Percentiles rank a stretch among this genome's conserved stretches.
These are phyloP conservation scores for Mortierella sp. DNA, from an alignment of 371 early-diverging fungal species.

Conservation along the genomic window DNA sequence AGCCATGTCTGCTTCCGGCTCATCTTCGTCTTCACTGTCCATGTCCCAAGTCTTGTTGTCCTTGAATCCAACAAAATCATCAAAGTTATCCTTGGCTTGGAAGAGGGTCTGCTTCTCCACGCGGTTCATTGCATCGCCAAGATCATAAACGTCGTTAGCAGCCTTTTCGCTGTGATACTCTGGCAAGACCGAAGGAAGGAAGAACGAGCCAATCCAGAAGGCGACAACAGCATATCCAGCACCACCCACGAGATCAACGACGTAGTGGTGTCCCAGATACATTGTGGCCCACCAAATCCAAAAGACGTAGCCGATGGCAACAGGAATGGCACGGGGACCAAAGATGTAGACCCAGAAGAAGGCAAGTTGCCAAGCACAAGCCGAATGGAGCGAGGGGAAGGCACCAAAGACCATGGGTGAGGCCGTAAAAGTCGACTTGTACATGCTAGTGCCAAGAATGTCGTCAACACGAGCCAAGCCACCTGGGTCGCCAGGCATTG, in stretches of 20 bases:
- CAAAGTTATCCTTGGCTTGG: slow-evolving; percentile 31
- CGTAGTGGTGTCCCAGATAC: slow-evolving; percentile 80
- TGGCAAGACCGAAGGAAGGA: slow-evolving; percentile 49
- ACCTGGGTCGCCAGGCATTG: slow-evolving; percentile 78
- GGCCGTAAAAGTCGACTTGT: slow-evolving; percentile 72
- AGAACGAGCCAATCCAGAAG: slow-evolving; percentile 57
- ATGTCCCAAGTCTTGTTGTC: slow-evolving; percentile 24
- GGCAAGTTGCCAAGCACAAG: slow-evolving; percentile 74
- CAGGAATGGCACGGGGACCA: slow-evolving; percentile 60
- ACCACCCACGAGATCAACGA: slow-evolving; percentile 79
- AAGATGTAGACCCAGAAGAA: slow-evolving; percentile 64
- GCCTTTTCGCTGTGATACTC: slow-evolving; percentile 38
- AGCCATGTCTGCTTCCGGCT: slow-evolving; percentile 27
- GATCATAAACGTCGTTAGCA: slow-evolving; percentile 41
- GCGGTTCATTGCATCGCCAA: slow-evolving; percentile 45
- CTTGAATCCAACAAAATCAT: slow-evolving; percentile 33
- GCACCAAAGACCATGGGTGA: slow-evolving; percentile 85
- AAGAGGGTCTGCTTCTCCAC: slow-evolving; percentile 48
- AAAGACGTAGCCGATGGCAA: slow-evolving; percentile 62
- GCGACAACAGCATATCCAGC: slow-evolving; percentile 71
- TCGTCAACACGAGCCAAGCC: slow-evolving; percentile 77
- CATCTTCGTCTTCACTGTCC: slow-evolving; percentile 17
- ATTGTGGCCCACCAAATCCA: slow-evolving; percentile 85
- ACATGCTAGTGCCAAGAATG: slow-evolving; percentile 71
- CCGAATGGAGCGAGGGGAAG: slow-evolving; percentile 80